A percentile compares a stretch with the other conserved stretches of the same genome.
Conservation (phyloP, 1,284 basidiomycete species). For the Cryptococcus hybrid region DNA sequence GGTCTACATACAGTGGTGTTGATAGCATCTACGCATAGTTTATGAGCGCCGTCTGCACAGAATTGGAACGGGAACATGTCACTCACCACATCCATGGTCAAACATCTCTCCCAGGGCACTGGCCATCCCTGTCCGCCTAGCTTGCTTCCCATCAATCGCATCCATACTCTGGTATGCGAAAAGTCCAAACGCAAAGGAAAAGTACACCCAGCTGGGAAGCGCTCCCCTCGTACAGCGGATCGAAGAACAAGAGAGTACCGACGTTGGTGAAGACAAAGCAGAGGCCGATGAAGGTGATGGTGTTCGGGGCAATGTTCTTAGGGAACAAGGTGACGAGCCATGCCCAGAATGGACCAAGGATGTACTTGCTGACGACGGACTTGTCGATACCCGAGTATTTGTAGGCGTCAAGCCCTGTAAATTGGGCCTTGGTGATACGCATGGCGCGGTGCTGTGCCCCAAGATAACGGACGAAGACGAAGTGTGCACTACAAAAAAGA, state of each 20-base stretch:
- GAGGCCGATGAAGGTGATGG: constrained; percentile 80
- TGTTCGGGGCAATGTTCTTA: constrained; percentile 82
- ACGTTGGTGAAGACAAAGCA: constrained; percentile 82
- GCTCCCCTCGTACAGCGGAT: constrained; percentile 68
- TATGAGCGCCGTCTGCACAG: neutral
- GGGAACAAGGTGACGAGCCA: constrained; percentile 94
- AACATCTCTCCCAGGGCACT: constrained; percentile 85
- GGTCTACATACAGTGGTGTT: constrained; percentile 75
- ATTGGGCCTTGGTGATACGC: constrained; percentile 50
- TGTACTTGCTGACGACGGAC: constrained; percentile 49
- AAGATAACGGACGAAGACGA: too few species aligned
- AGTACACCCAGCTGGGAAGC: constrained; percentile 80
- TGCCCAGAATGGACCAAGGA: constrained; percentile 91
- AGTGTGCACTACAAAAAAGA: neutral
- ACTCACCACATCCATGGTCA: constrained; percentile 73
- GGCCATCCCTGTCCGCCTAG: constrained; percentile 90
- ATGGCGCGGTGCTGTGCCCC: constrained; percentile 12
- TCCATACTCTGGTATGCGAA: constrained; percentile 83
- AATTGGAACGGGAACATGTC: neutral
- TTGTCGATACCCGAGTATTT: constrained; percentile 59
- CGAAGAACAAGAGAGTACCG: constrained; percentile 73
- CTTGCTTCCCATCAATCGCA: constrained; percentile 75
- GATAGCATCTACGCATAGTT: constrained; percentile 63
- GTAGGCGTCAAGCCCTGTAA: constrained; percentile 56
- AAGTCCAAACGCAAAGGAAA: constrained; percentile 84